Evolutionary conservation across 345 rosid species (phyloP), one percentile per base, ranked within the genome.

Genomic region (Ceriops zippeliana): DNA sequence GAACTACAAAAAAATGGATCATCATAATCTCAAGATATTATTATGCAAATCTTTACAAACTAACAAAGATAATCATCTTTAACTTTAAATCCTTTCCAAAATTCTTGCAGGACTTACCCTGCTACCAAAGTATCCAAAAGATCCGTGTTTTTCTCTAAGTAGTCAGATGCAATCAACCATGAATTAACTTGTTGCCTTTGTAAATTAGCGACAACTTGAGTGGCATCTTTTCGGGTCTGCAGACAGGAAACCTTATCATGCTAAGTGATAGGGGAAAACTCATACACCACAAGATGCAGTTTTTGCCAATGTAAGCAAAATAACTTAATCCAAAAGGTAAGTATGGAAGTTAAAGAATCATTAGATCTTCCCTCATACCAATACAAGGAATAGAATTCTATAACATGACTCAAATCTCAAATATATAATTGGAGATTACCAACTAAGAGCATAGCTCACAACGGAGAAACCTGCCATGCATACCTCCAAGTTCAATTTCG

Each of bases 181-280:
- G 92, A 91, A 1, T 91, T 80, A 71, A 95, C 98, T 83, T 90
- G 99, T 54, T 92, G 99, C 76, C 99, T 80, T 77, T 92, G 99
- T 65, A 95, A 81, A 84, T 95, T 95, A 38, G 99, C 99, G 65
- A 92, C 96, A 73, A 95, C 92, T 83, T 91, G 98, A 27, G 99
- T 95, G 70, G 93, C 96, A 87, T 95, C 99, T 83, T 90, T 95
- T 65, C 97, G 84, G 5, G 99, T 77, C 99, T 95, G 86, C 78
- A 83, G 65, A 73, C 49, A 66, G 28, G 16, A 67, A 26, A 67
- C 19, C 52, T 10, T 37, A 17, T 52, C 73, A 69, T 31, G 51
- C 61, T 53, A 78, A 51, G 67, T 51, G 51, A 59, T 19, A 63
- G 22, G 56, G 58, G 19, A 42, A 60, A 28, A 57, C 15, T 46